Evolutionary conservation across 495 filamentous ascomycete species (phyloP), one percentile per base, ranked within the genome.

Genomic region (Penicillium angulare): DNA sequence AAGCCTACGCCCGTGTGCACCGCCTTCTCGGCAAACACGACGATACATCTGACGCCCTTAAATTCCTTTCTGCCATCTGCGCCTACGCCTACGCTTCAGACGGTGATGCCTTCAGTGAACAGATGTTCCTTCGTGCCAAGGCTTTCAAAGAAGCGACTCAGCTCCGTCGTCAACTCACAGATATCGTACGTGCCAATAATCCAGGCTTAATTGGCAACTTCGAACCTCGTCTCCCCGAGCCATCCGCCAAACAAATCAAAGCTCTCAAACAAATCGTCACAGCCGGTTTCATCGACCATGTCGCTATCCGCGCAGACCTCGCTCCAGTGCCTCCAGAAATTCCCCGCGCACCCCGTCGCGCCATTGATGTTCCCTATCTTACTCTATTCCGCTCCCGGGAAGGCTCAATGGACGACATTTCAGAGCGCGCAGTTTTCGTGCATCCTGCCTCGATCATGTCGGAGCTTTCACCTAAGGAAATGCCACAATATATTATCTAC

Each of bases 211-310:
- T 90, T 7, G 76, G 72, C 40, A 54, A 81, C 5, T 79, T 82
- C 56, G 72, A 82, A 50, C 60, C 79, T 7, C 78, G 81, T 33
- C 77, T 96, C 0, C 81, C 87, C 5, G 79, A 83, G 2, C 92
- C 92, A 3, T 79, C 82, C 0, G 56, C 81, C 0, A 84, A 86
- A 38, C 87, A 95, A 55, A 65, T 92, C 24, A 86, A 88, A 53
- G 84, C 89, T 0, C 77, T 99, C 7, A 91, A 92, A 60, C 90
- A 96, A 63, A 92, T 97, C 61, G 81, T 89, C 41, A 88, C 92
- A 0, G 87, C 91, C 0, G 95, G 91, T 3, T 99, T 96, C 74
- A 85, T 99, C 55, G 95, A 97, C 72, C 87, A 97, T 50, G 79
- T 99, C 42, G 95, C 95, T 43, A 92, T 97, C 61, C 89, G 93